Base-by-base conservation (phyloP, 1,284 basidiomycete genomes). In the Sporisorium graminicola region DNA sequence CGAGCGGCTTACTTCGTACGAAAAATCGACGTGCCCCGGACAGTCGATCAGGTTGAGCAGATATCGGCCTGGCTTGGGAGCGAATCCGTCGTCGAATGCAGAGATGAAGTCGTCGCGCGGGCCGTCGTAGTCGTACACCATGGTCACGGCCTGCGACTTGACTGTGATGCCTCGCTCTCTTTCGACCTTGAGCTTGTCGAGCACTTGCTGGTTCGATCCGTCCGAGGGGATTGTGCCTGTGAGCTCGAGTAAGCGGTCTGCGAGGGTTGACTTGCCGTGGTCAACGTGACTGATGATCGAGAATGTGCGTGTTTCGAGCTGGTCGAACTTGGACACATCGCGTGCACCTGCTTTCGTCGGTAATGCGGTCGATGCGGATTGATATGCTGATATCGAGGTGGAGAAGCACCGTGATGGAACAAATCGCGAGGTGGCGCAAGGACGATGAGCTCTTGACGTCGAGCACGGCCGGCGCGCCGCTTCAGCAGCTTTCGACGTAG, bases 21-120 rank as follows among this genome's bases (percentile, higher is more conserved):
- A 67, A 51, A 87, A 90, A 69, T 85, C 84, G 22, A 85, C 84
- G 47, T 85, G 84, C 1, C 84, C 82, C 0, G 96, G 96, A 0
- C 97, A 99, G 86, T 99, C 96, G 81, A 99, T 96, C 37, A 99
- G 88, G 86, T 99, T 99, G 76, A 99, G 90, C 54, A 99, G 89
- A n/a, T 76, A 76, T 0, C 68, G 57, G 2, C 74, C 74, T 37
- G 68, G 43, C 35, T 58, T 63, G 0, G 76, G 72, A 2, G 61
- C 58, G 40, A 70, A 75, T 3, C 73, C 67, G 37, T 75, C 73
- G 8, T 66, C 64, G 76, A 78, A 73, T 31, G 77, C 61, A 26
- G 76, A 58, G 50, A 72, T 35, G 27, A 63, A 66, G 57, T 61
- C 62, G 33, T 66, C 54, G 3, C 63, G 53, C 7, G 68, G 59